phyloP scores from a whole-genome alignment of 495 filamentous ascomycete genomes.

The Chaetomidium leptoderma region DNA sequence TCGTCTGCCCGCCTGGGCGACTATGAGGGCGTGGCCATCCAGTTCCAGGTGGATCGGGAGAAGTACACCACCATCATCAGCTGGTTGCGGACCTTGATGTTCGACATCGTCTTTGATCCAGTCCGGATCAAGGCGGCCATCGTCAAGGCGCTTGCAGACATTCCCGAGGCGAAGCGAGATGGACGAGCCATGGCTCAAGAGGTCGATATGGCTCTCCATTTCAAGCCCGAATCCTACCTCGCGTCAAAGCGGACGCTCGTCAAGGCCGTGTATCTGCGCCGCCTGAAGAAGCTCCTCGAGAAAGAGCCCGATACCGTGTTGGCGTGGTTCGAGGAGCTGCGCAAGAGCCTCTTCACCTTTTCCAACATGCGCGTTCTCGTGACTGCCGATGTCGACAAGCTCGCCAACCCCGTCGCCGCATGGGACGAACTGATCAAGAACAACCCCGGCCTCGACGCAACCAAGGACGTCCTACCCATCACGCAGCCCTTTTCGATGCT shows the following conservation, averaged over 20 bases:
- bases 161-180: constrained; percentile 87
- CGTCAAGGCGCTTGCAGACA: constrained; percentile 82
- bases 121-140: constrained; percentile 75
- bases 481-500: constrained; percentile 53
- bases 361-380: constrained; percentile 82
- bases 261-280: constrained; percentile 82
- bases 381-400: constrained; percentile 72
- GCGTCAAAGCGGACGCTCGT: constrained; percentile 79
- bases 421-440: constrained; percentile 62
- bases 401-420: constrained; percentile 72
- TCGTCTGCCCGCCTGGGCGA: constrained; percentile 63
- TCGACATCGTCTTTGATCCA: constrained; percentile 80
- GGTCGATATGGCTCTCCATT: constrained; percentile 78
- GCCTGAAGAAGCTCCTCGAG: constrained; percentile 70
- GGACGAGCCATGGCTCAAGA: constrained; percentile 71
- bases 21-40: constrained; percentile 72
- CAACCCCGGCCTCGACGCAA: constrained; percentile 38
- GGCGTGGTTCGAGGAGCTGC: constrained; percentile 68
- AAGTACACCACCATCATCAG: constrained; percentile 79
- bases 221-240: constrained; percentile 63
- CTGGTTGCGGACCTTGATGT: constrained; percentile 83
- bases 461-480: constrained; percentile 43
- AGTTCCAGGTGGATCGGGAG: constrained; percentile 79
- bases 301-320: constrained; percentile 68
- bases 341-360: constrained; percentile 67